phyloP scores from a whole-genome alignment of 495 filamentous ascomycete genomes.

The Bacidia gigantensis region DNA sequence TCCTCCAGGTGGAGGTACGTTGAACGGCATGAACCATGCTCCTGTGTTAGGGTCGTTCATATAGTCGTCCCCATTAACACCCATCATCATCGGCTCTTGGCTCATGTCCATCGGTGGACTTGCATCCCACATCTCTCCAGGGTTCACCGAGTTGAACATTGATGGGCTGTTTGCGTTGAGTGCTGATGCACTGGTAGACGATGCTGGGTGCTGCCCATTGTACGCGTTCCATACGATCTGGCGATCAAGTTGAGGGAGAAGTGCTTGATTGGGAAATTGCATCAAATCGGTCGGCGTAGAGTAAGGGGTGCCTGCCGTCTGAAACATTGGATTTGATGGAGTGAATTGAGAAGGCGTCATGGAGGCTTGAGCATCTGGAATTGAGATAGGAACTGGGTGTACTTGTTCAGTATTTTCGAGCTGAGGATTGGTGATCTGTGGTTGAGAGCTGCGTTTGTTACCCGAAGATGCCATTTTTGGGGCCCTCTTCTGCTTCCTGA shows the following conservation, averaged over 20 bases:
- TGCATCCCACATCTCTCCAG: slow-evolving; percentile 9
- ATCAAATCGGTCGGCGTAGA: slow-evolving; percentile 24
- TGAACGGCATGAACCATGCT: slow-evolving; percentile 94
- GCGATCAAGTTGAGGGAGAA: slow-evolving; percentile 52
- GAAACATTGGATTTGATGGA: slow-evolving; percentile 32
- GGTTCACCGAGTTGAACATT: slow-evolving; percentile 1
- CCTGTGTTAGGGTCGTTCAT: slow-evolving; percentile 34
- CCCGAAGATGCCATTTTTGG: slow-evolving; percentile 21
- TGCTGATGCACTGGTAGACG: slow-evolving; percentile 16
- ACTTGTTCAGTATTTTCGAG: slow-evolving; percentile 20
- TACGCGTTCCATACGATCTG: slow-evolving; percentile 72
- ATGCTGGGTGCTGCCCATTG: slow-evolving; percentile 41
- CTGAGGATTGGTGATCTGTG: slow-evolving; percentile 16
- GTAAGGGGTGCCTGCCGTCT: slow-evolving; percentile 22
- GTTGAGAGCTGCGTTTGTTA: slow-evolving; percentile 17
- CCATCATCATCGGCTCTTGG: slow-evolving; percentile 7
- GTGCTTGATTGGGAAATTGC: slow-evolving; percentile 30
- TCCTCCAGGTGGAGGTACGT: slow-evolving; percentile 62
- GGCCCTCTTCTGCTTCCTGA: slow-evolving; percentile 28
- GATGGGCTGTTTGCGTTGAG: slow-evolving; percentile 7
- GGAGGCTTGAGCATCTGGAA: slow-evolving; percentile 24
- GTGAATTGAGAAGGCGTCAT: slow-evolving; percentile 25
- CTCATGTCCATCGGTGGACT: slow-evolving; percentile 5
- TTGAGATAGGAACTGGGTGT: slow-evolving; percentile 24
- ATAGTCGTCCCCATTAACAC: slow-evolving; percentile 1